Conservation (phyloP, 1,139 yeast species). For the Taphrina deformans region DNA sequence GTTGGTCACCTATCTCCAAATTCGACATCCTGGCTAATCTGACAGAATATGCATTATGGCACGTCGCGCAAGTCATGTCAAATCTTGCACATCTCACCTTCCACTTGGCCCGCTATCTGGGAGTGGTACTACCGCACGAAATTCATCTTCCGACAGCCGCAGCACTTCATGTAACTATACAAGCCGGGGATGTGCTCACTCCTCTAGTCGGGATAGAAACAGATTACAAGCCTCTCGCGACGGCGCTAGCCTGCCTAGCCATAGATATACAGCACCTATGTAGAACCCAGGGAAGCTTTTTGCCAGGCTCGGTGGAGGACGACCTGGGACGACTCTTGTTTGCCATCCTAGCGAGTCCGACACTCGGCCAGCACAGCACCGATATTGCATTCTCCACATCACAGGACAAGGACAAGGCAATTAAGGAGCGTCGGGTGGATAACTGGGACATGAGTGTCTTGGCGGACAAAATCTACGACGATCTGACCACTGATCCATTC, state of each 20-base stretch:
- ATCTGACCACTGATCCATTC: slow-evolving; percentile 19
- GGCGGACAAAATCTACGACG: background rate
- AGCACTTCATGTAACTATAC: background rate
- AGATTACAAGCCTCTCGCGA: background rate
- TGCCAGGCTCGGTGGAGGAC: background rate
- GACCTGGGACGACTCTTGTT: slow-evolving; percentile 4
- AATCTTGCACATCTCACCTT: background rate
- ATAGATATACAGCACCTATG: background rate
- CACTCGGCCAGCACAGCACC: background rate
- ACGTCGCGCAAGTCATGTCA: background rate
- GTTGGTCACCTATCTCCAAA: background rate
- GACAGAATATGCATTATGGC: background rate
- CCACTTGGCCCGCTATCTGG: slow-evolving; percentile 13
- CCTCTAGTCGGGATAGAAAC: background rate
- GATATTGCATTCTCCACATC: background rate
- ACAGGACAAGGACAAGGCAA: background rate
- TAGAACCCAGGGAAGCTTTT: background rate
- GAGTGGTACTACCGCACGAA: slow-evolving; percentile 12
- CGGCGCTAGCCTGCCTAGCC: slow-evolving; percentile 5
- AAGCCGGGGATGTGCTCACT: background rate
- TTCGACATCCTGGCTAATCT: background rate
- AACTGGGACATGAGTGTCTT: background rate
- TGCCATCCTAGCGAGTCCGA: background rate
- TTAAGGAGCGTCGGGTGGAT: background rate
- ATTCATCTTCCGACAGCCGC: background rate